A percentile compares a stretch with the other conserved stretches of the same genome.
Evolutionary conservation across 805 yeast species (phyloP).

Genomic region (Spathaspora sp.): DNA sequence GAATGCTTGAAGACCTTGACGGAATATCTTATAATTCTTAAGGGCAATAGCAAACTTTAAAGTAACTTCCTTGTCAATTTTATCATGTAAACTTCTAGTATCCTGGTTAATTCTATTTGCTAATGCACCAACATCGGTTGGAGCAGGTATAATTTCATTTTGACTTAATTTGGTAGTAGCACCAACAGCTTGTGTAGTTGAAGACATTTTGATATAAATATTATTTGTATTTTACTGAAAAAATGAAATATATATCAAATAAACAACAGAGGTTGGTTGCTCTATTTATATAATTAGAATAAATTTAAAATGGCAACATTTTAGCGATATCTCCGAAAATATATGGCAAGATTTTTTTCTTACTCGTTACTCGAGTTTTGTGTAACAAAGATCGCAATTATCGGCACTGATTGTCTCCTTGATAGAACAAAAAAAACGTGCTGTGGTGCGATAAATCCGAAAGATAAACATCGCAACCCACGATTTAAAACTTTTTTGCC

Average conservation of each 20-base stretch:
- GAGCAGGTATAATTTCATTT: constrained; percentile 66
- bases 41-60: constrained; percentile 71
- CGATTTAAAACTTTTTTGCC: not conserved
- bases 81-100: constrained; percentile 64
- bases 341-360: not conserved
- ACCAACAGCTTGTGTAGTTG: constrained; percentile 15
- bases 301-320: not conserved
- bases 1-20: constrained; percentile 76
- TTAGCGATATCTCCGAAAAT: constrained; percentile 2
- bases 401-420: not conserved
- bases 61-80: constrained; percentile 64
- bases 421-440: not conserved
- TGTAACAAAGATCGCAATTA: not conserved
- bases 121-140: constrained; percentile 76
- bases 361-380: not conserved
- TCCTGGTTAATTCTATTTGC: constrained; percentile 76
- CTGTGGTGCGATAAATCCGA: not conserved
- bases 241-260: not conserved
- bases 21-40: constrained; percentile 69
- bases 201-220: constrained; percentile 8
- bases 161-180: constrained; percentile 32
- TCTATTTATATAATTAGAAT: not conserved
- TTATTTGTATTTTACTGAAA: not conserved
- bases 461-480: not conserved
- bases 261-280: not conserved